Evolutionary conservation across 768 basidiomycete species (phyloP), one percentile per base, ranked within the genome.

Genomic region (Russula emetica): DNA sequence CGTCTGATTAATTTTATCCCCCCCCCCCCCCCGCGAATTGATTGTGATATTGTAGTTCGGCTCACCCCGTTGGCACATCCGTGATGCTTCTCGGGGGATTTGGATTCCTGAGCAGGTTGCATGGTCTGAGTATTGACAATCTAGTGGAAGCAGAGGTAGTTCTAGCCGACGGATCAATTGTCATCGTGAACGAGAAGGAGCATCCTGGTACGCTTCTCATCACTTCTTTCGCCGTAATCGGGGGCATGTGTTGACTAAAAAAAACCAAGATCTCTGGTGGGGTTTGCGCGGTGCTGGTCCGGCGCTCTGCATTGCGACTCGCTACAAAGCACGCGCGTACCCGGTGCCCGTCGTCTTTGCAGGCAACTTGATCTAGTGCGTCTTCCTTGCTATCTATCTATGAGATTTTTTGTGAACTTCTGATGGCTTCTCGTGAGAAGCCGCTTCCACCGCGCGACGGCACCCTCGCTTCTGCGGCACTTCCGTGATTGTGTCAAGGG

Each of bases 401-500:
- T 62, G 14, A 18, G 10, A 24, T n/a, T n/a, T 32, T 16, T 42
- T 1, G 24, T 22, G 11, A 22, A 7, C 30, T 40, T 26, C n/a
- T 44, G 63, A 58, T 24, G 10, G 14, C 34, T 18, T 56, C 45
- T 40, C 28, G 49, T 67, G 55, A 66, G 8, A 70, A 95, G 93
- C 74, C 89, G 91, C 42, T 97, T 96, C 77, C 86, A 92, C 73
- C 83, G 81, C 54, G 82, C 85, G n/a, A 95, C 92, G 0, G 88
- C 94, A 0, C 86, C 92, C 4, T 92, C 90, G 5, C 83, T 96
- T 51, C 85, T 97, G 72, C 88, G 86, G 67, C 94, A 96, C 75
- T 92, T 94, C 77, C 85, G 94, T 28, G 94, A 97, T 73, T 94
- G 92, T 70, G 83, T 95, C 77, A 95, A 95, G 71, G 85, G 86